Conservation (phyloP, 768 basidiomycete species). For the Termitomyces sp. region DNA sequence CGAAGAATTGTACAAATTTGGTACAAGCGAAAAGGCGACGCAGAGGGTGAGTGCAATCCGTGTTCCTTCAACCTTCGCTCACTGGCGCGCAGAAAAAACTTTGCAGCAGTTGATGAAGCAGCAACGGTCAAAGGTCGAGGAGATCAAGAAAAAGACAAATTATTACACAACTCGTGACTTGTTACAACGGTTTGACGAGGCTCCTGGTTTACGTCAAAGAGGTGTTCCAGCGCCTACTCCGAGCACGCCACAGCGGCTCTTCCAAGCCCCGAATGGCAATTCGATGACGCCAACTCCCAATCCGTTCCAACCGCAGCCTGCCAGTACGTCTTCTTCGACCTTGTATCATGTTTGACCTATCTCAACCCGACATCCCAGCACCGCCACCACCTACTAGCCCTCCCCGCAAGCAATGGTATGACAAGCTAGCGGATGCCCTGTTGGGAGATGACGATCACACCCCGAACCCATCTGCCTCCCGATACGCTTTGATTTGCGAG, state of each 20-base stretch:
- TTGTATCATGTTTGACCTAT: neutral
- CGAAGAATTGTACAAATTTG: constrained; percentile 81
- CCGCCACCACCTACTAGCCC: constrained; percentile 37
- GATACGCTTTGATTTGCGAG: constrained; percentile 86
- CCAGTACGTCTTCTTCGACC: constrained; percentile 9
- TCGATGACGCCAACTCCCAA: constrained; percentile 9
- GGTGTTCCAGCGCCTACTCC: constrained; percentile 22
- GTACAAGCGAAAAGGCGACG: constrained; percentile 78
- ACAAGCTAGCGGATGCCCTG: constrained; percentile 83
- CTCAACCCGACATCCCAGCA: constrained; percentile 3
- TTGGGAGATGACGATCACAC: constrained; percentile 72
- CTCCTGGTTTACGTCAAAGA: constrained; percentile 44
- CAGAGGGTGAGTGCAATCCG: constrained; percentile 57
- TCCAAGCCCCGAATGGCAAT: constrained; percentile 23
- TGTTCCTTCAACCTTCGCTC: neutral
- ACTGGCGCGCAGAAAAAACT: constrained; percentile 61
- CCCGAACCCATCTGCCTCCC: constrained; percentile 42
- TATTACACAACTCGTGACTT: constrained; percentile 91
- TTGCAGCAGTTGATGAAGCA: constrained; percentile 71
- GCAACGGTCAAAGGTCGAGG: constrained; percentile 85
- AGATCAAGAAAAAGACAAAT: constrained; percentile 97
- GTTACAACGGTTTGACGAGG: constrained; percentile 86
- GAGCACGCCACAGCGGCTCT: constrained; percentile 27
- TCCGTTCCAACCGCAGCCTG: constrained; percentile 5
- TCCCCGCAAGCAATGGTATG: constrained; percentile 78